These are phyloP conservation scores for Aspergillus aculeatinus DNA, from an alignment of 2,329 filamentous ascomycete genomes.

Conservation along the genomic window DNA sequence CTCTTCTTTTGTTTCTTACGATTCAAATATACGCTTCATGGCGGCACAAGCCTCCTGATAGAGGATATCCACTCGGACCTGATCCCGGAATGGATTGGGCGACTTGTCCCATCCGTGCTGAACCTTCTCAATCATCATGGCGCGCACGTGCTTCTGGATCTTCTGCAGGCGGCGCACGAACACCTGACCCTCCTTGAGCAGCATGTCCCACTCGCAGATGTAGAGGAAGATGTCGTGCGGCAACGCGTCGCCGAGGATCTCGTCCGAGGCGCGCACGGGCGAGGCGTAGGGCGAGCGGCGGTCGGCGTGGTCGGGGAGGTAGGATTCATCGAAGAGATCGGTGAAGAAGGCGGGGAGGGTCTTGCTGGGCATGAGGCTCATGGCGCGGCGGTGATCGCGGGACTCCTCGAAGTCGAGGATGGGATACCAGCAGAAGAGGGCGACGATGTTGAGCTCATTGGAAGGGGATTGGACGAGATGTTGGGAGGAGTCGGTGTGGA, in stretches of 20 bases:
- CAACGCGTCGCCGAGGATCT: constrained; percentile 53
- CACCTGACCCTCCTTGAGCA: constrained; percentile 57
- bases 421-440: constrained; percentile 63
- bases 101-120: constrained; percentile 52
- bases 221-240: constrained; percentile 62
- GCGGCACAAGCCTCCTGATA: constrained; percentile 47
- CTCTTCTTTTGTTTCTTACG: constrained; percentile 8
- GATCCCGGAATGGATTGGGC: constrained; percentile 49
- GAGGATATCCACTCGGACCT: constrained; percentile 41
- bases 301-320: constrained; percentile 47
- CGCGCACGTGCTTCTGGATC: constrained; percentile 46
- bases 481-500: constrained; percentile 35
- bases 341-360: constrained; percentile 50
- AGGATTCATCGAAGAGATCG: constrained; percentile 50
- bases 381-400: constrained; percentile 58
- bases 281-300: constrained; percentile 60
- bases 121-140: constrained; percentile 48
- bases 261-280: constrained; percentile 56
- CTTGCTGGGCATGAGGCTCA: constrained; percentile 53
- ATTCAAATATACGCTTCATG: constrained; percentile 44
- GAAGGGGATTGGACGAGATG: constrained; percentile 35
- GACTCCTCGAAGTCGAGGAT: constrained; percentile 62
- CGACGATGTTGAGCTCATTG: constrained; percentile 51
- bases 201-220: constrained; percentile 67
- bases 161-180: constrained; percentile 44